These are phyloP conservation scores for Nannochloris sp. DNA, from an alignment of 139 green algal species.

Conservation along the genomic window DNA sequence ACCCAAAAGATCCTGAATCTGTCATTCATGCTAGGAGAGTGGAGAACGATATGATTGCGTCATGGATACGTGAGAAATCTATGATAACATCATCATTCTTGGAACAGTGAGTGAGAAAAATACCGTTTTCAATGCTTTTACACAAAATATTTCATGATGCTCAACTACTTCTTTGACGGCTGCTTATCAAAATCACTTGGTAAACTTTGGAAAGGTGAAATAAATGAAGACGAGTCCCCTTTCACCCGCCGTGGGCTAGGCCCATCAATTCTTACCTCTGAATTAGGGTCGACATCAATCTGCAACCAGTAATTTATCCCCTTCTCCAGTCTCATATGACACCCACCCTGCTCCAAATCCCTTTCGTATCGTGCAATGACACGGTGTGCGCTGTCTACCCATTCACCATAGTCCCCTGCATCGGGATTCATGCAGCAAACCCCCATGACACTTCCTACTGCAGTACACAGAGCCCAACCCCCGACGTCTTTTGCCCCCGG, in stretches of 20 bases:
- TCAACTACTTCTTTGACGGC: too few relatives aligned
- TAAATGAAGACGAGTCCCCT: neutral
- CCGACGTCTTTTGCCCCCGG: conserved; percentile 6
- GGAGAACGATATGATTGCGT: conserved; percentile 33
- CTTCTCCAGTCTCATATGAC: conserved; percentile 25
- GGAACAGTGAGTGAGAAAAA: too few relatives aligned
- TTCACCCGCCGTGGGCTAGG: neutral
- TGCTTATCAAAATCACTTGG: too few relatives aligned
- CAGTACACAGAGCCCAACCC: conserved; percentile 17
- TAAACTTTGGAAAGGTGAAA: conserved; percentile 1
- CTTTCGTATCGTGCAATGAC: conserved; percentile 13
- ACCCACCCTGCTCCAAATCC: conserved; percentile 22
- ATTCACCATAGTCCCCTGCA: conserved; percentile 26
- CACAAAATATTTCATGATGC: too few relatives aligned
- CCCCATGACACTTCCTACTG: conserved; percentile 21
- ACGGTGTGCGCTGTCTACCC: conserved; percentile 2
- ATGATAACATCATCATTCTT: neutral
- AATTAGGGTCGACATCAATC: conserved; percentile 19
- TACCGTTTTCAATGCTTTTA: too few relatives aligned
- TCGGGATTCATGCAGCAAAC: conserved; percentile 26
- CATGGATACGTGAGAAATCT: conserved; percentile 32
- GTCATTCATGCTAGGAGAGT: conserved; percentile 26
- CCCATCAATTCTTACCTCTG: neutral
- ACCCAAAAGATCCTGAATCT: conserved; percentile 32
- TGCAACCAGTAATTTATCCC: conserved; percentile 31